These are phyloP conservation scores for Asparagopsis taxiformis DNA, from an alignment of 31 red algal genomes.

Conservation along the genomic window DNA sequence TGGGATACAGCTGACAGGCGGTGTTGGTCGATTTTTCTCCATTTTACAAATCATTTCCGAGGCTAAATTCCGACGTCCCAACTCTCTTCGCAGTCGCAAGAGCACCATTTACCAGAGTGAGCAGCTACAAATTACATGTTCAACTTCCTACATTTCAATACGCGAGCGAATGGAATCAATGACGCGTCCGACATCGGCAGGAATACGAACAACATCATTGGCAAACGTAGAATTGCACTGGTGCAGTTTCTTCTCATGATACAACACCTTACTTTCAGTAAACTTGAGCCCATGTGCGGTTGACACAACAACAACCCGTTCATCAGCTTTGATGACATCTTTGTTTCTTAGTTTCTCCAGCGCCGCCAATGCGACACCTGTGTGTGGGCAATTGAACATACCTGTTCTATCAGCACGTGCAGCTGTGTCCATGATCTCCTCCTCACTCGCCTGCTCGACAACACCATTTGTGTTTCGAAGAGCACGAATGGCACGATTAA, in stretches of 20 bases:
- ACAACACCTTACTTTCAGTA: conserved; percentile 87
- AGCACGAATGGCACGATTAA: conserved; percentile 88
- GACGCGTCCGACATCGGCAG: conserved; percentile 68
- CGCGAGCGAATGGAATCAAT: conserved; percentile 74
- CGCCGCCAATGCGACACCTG: conserved; percentile 96
- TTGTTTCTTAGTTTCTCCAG: conserved; percentile 85
- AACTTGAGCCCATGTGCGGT: conserved; percentile 99
- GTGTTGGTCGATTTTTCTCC: too few relatives aligned
- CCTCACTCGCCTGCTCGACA: conserved; percentile 94
- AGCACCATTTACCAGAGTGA: too few relatives aligned
- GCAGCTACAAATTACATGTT: neutral
- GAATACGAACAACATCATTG: conserved; percentile 81
- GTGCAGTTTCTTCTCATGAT: conserved; percentile 94
- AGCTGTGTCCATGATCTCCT: conserved; percentile 90
- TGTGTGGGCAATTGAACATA: conserved; percentile 99
- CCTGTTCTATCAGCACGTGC: conserved; percentile 95
- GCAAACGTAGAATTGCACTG: conserved; percentile 66
- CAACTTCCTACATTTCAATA: conserved; percentile 22
- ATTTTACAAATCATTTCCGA: too few relatives aligned
- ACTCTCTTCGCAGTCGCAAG: too few relatives aligned
- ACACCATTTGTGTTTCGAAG: conserved; percentile 79
- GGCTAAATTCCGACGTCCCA: too few relatives aligned
- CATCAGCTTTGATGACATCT: conserved; percentile 65
- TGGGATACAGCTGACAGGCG: too few relatives aligned
- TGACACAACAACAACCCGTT: conserved; percentile 88